Evolutionary conservation across 164 flowering plant species (phyloP), one percentile per base, ranked within the genome.

Genomic region (Santalum album): DNA sequence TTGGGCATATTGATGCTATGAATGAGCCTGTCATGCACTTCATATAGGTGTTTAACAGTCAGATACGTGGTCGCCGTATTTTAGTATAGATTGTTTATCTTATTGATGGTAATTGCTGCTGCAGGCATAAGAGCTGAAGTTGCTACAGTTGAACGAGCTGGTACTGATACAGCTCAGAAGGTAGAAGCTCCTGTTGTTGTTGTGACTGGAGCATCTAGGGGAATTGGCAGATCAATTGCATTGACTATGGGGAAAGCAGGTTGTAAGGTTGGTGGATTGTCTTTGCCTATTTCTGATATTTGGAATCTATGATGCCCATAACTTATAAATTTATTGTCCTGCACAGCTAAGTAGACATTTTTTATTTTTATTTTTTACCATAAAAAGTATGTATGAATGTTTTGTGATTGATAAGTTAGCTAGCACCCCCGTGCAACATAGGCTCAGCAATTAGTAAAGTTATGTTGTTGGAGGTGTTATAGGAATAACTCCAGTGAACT

Each of bases 171-270:
- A 18, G 53, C 59, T 20, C 53, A 69, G 50, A 58, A 50, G 14
- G 73, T 73, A 43, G 84, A 79, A 61, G 59, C 76, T 35, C 84
- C 84, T 16, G 84, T 79, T 19, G 84, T 63, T 22, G 51, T 79
- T 16, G 80, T 79, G 19, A 79, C 84, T 18, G 84, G 84, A 59
- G 82, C 84, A 26, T 79, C 84, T 10, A 72, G 84, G 69, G 84
- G 84, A 6, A 77, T 79, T 46, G 84, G 84, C 12, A 74, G 34
- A 69, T 77, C 84, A n/a, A 40, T 77, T 65, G 82, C 84, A 10
- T 52, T 77, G 29, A 34, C 78, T 53, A 25, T 79, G 56, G 84
- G 84, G 7, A 79, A 75, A 65, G 74, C 78, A 25, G 84, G 82
- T 18, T 79, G 82, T 38, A 77, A 79, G 81, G 84, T 79, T 19